These are phyloP conservation scores for Mucor ambiguus DNA, from an alignment of 371 early-diverging fungal species.

Conservation along the genomic window DNA sequence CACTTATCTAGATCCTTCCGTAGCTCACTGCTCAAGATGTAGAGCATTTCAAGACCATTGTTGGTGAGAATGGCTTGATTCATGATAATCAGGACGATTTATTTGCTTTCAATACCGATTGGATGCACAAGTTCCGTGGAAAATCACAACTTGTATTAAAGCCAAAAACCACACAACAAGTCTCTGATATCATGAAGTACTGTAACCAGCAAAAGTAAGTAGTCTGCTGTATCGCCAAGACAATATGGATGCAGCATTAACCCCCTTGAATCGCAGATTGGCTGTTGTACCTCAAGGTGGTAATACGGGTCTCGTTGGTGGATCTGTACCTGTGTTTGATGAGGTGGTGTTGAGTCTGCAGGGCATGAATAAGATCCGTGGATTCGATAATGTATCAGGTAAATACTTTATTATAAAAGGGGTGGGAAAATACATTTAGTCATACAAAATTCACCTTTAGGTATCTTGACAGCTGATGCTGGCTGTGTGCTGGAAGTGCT, in stretches of 20 bases:
- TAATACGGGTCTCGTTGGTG: conserved; percentile 93
- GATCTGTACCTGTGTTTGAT: conserved; percentile 93
- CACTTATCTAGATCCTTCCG: too few species aligned
- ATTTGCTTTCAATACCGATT: conserved; percentile 79
- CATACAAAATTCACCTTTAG: conserved; percentile 25
- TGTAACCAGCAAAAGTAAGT: conserved; percentile 78
- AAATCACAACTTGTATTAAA: conserved; percentile 80
- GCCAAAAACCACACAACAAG: conserved; percentile 87
- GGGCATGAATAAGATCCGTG: conserved; percentile 79
- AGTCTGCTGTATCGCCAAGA: too few species aligned
- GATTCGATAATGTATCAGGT: conserved; percentile 87
- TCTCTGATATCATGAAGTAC: conserved; percentile 82
- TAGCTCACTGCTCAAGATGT: conserved; percentile 63
- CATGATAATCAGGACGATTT: conserved; percentile 59
- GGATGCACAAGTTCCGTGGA: conserved; percentile 93
- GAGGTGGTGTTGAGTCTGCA: conserved; percentile 85
- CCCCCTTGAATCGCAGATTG: conserved; percentile 41
- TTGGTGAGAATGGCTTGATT: conserved; percentile 52
- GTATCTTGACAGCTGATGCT: conserved; percentile 87
- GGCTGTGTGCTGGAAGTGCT: conserved; percentile 91
- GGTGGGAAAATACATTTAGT: conserved; percentile 4
- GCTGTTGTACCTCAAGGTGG: conserved; percentile 98
- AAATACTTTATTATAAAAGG: conserved; percentile 2
- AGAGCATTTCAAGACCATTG: conserved; percentile 59
- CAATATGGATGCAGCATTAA: not conserved